These are phyloP conservation scores for Leptographium galeiforme DNA, from an alignment of 2,329 filamentous ascomycete genomes.

Conservation along the genomic window DNA sequence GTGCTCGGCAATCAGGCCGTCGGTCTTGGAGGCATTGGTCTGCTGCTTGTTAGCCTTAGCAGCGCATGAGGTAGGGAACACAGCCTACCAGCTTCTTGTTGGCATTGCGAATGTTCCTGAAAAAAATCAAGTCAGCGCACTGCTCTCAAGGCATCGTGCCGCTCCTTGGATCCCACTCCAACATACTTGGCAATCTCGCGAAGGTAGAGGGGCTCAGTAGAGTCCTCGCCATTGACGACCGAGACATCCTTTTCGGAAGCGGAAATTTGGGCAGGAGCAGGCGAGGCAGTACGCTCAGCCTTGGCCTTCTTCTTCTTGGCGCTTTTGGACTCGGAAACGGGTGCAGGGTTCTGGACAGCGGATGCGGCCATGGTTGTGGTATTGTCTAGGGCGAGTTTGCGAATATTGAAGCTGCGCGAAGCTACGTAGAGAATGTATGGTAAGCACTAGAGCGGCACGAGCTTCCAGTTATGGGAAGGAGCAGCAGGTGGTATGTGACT, in stretches of 20 bases:
- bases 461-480: background rate
- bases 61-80: background rate
- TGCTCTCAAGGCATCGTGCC: background rate
- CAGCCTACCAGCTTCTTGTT: slow-evolving; percentile 82
- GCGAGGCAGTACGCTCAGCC: slow-evolving; percentile 39
- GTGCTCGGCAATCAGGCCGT: slow-evolving; percentile 55
- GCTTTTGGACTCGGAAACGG: slow-evolving; percentile 49
- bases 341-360: slow-evolving; percentile 48
- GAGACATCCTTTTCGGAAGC: slow-evolving; percentile 35
- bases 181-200: slow-evolving; percentile 78
- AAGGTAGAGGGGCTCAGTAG: slow-evolving; percentile 66
- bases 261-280: slow-evolving; percentile 32
- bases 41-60: slow-evolving; percentile 17
- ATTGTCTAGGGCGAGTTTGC: background rate
- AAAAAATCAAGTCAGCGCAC: background rate
- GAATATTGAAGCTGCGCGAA: background rate
- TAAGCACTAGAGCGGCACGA: background rate
- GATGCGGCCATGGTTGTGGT: slow-evolving; percentile 44
- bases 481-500: background rate
- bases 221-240: slow-evolving; percentile 51
- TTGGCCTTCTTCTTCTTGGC: slow-evolving; percentile 59
- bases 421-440: background rate
- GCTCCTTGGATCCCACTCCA: background rate
- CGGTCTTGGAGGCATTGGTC: slow-evolving; percentile 60
- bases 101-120: slow-evolving; percentile 77